Percentiles rank a stretch among this genome's conserved stretches.
Evolutionary conservation across 768 basidiomycete species (phyloP).

Genomic region (Kwoniella mangroviensis): DNA sequence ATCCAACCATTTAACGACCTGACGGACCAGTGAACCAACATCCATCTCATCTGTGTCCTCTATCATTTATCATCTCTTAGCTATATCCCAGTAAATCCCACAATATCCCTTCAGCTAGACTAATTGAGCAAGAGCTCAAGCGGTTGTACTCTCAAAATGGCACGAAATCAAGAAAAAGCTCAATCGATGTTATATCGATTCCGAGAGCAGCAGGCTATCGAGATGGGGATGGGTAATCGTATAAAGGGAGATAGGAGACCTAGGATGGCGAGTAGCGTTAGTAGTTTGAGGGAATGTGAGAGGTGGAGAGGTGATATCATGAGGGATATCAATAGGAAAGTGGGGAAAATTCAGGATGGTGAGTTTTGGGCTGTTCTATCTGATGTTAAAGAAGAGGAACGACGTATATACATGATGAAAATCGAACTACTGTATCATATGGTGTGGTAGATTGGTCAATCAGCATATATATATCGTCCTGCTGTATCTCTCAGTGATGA

Average conservation of each 20-base stretch:
- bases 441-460: no score
- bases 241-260: constrained; percentile 78
- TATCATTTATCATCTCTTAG: no score
- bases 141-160: constrained; percentile 59
- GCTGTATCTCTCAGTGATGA: no score
- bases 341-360: constrained; percentile 97
- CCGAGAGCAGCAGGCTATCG: constrained; percentile 92
- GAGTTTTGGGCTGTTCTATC: constrained; percentile 50
- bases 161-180: constrained; percentile 97
- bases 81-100: background rate
- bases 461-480: no score
- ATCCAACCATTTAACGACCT: no score
- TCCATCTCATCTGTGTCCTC: no score
- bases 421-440: no score
- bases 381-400: background rate
- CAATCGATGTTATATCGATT: constrained; percentile 67
- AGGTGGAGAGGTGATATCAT: constrained; percentile 95
- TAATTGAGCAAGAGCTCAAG: background rate
- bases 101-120: background rate
- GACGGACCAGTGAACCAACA: no score
- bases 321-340: constrained; percentile 91
- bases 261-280: constrained; percentile 87
- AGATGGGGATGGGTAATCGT: constrained; percentile 82
- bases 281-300: constrained; percentile 90
- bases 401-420: no score